Percentiles rank a stretch among this genome's conserved stretches.
phyloP scores from a whole-genome alignment of 208 protist species.

The Leishmania aethiopica region DNA sequence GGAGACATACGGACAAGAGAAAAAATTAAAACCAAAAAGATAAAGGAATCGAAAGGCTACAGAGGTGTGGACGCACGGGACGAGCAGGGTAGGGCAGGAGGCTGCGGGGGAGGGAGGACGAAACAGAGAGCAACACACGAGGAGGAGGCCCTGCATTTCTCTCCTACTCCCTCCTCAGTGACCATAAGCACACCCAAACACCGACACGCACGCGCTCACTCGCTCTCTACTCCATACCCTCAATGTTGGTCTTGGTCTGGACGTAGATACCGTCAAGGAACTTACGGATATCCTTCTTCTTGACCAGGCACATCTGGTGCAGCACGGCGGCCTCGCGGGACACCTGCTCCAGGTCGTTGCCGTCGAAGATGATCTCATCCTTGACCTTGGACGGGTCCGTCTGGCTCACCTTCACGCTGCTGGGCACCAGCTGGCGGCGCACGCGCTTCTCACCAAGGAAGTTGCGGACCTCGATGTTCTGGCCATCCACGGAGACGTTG shows the following conservation, averaged over 20 bases:
- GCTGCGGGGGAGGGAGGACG: not conserved
- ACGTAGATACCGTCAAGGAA: conserved; percentile 99
- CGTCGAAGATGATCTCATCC: conserved; percentile 98
- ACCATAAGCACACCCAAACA: not conserved
- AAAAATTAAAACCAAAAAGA: not conserved
- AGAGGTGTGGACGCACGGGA: not conserved
- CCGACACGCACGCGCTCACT: not conserved
- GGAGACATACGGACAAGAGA: not conserved
- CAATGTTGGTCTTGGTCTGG: conserved; percentile 93
- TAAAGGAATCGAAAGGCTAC: conserved; percentile 2
- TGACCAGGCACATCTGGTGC: conserved; percentile 95
- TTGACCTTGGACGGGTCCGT: conserved; percentile 93
- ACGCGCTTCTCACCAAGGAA: conserved; percentile 99
- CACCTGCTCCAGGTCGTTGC: conserved; percentile 95
- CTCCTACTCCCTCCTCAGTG: not conserved
- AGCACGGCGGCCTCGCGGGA: conserved; percentile 95
- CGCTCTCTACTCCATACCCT: conserved; percentile 54
- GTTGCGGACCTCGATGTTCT: conserved; percentile 98
- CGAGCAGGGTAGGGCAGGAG: not conserved
- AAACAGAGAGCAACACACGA: not conserved
- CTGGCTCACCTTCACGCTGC: conserved; percentile 90
- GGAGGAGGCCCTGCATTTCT: not conserved
- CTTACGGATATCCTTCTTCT: conserved; percentile 99
- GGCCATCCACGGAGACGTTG: conserved; percentile 94
- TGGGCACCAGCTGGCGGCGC: conserved; percentile 87